Percentiles rank a stretch among this genome's conserved stretches.
Conservation (phyloP, 2,329 filamentous ascomycete species). For the Penicillium sp. region DNA sequence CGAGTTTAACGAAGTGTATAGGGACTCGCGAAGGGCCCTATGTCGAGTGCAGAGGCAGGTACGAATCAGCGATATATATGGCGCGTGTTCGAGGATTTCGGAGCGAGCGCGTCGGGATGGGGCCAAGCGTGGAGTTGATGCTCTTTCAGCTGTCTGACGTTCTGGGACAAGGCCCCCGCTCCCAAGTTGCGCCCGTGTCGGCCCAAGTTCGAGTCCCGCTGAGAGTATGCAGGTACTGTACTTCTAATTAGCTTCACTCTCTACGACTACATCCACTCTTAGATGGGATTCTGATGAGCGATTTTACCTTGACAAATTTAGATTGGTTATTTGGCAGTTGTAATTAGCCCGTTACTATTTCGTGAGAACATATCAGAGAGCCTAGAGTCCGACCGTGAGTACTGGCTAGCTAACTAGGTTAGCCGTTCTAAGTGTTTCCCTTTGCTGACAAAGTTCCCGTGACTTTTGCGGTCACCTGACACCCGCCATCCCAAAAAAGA, state of each 20-base stretch:
- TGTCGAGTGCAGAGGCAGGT: not conserved
- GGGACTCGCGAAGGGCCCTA: not conserved
- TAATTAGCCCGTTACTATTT: not conserved
- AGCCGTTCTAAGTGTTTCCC: rapidly evolving
- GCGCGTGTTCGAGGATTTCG: slow-evolving; percentile 2
- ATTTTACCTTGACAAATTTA: not conserved
- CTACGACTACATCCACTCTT: not conserved
- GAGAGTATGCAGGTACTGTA: not conserved
- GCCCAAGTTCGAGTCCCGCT: not conserved
- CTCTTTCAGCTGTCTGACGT: slow-evolving; percentile 28
- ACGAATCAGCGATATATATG: not conserved
- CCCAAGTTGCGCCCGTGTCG: slow-evolving; percentile 4
- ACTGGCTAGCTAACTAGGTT: not conserved
- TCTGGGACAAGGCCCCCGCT: slow-evolving; percentile 20
- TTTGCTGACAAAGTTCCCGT: not conserved
- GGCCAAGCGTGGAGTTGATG: slow-evolving; percentile 26
- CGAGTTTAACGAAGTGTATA: not conserved
- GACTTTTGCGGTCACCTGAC: slow-evolving; percentile 9
- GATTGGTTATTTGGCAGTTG: not conserved
- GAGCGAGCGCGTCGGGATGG: slow-evolving; percentile 19
- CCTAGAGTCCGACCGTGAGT: not conserved
- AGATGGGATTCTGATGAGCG: not conserved
- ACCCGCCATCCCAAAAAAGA: not conserved
- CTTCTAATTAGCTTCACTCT: not conserved
- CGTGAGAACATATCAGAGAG: not conserved